Evolutionary conservation across 352 stramenopile genomes (phyloP).

Genomic region (Phytophthora uliginosa): DNA sequence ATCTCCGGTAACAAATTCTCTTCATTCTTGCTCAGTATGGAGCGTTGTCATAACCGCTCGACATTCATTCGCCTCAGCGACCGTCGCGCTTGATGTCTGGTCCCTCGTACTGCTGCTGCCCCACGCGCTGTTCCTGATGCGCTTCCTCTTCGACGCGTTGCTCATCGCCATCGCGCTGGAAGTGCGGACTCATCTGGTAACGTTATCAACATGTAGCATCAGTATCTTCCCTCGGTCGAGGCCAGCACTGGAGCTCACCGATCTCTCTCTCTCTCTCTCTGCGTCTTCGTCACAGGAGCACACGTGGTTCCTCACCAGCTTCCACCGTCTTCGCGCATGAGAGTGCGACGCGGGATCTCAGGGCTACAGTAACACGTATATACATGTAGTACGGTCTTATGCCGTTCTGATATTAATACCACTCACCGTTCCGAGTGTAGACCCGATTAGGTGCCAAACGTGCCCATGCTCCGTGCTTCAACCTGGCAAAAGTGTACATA

Average conservation of each 20-base stretch:
- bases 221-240: no score
- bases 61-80: slow-evolving; percentile 25
- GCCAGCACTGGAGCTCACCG: slow-evolving; percentile 5
- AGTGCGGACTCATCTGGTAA: background rate
- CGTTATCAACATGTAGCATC: background rate
- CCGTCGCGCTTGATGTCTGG: slow-evolving; percentile 45
- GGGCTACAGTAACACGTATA: background rate
- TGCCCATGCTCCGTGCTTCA: background rate
- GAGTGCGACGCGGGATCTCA: background rate
- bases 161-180: no score
- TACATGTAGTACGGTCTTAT: background rate
- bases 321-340: slow-evolving; percentile 57
- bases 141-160: no score
- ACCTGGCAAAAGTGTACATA: slow-evolving; percentile 33
- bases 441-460: background rate
- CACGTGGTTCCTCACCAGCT: slow-evolving; percentile 72
- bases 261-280: background rate
- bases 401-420: background rate
- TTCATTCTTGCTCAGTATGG: background rate
- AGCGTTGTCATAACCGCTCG: background rate
- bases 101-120: slow-evolving; percentile 58
- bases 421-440: background rate
- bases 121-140: slow-evolving; percentile 59
- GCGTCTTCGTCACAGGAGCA: slow-evolving; percentile 43
- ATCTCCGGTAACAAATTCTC: slow-evolving; percentile 41